These are phyloP conservation scores for Chionographis japonica DNA, from an alignment of 106 monocot species.

Conservation along the genomic window DNA sequence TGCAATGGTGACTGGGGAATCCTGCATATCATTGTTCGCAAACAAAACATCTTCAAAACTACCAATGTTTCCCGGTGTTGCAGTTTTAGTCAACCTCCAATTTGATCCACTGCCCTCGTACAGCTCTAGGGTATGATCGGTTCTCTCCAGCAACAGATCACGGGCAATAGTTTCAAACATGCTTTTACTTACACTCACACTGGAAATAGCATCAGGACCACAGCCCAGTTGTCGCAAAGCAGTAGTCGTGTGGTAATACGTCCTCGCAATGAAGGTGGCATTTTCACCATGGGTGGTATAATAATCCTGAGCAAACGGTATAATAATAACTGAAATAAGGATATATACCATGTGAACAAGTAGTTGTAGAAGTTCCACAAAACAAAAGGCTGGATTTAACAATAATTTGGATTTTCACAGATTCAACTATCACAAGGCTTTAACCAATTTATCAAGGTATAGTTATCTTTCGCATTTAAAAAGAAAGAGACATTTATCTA, in stretches of 20 bases:
- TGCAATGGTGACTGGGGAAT: constrained; percentile 83
- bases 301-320: constrained; percentile 62
- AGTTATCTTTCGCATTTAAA: no score
- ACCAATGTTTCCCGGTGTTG: constrained; percentile 91
- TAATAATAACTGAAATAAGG: neutral
- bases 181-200: constrained; percentile 78
- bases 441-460: no score
- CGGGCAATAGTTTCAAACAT: constrained; percentile 97
- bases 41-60: constrained; percentile 96
- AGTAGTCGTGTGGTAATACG: constrained; percentile 91
- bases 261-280: constrained; percentile 86
- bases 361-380: neutral
- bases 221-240: constrained; percentile 78
- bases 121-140: constrained; percentile 82
- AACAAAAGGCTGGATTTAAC: no score
- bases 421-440: no score
- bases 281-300: constrained; percentile 92
- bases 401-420: no score
- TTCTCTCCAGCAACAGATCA: constrained; percentile 84
- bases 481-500: neutral
- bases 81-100: constrained; percentile 77
- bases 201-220: constrained; percentile 64
- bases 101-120: constrained; percentile 99
- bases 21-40: constrained; percentile 99
- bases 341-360: neutral